phyloP scores from a whole-genome alignment of 495 filamentous ascomycete genomes.

The Daldinia decipiens region DNA sequence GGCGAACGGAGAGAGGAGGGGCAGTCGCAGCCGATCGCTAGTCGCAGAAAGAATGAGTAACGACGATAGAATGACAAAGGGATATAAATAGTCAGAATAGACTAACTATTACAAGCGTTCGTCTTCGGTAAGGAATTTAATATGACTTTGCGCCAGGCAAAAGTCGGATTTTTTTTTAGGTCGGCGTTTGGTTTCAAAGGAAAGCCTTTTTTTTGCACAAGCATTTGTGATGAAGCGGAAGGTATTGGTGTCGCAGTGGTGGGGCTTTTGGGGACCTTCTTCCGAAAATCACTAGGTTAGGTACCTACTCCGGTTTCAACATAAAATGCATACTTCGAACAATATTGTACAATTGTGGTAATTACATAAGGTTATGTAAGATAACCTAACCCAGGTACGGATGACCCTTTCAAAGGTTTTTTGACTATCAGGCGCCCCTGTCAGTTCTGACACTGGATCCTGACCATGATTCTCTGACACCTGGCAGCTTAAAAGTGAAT shows the following conservation, averaged over 20 bases:
- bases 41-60: constrained; percentile 21
- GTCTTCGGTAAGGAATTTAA: not conserved
- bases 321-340: not conserved
- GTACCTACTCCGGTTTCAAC: constrained; percentile 6
- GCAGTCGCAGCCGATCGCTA: constrained; percentile 10
- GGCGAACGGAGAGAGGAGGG: constrained; percentile 21
- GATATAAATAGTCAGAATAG: not conserved
- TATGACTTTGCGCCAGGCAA: constrained; percentile 44
- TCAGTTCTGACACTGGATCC: too few relatives aligned
- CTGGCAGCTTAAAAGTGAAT: too few relatives aligned
- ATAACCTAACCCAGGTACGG: too few relatives aligned
- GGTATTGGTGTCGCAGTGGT: constrained; percentile 13
- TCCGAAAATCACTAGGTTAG: not conserved
- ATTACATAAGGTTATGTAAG: too few relatives aligned
- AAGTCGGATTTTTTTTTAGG: constrained; percentile 13
- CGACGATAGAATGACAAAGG: not conserved
- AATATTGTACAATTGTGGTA: too few relatives aligned
- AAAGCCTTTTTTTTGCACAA: constrained; percentile 6
- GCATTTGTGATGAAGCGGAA: constrained; percentile 8
- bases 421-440: too few relatives aligned
- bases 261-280: constrained; percentile 4
- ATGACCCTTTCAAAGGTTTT: too few relatives aligned
- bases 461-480: too few relatives aligned
- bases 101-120: not conserved
- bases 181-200: constrained; percentile 7